phyloP scores from a whole-genome alignment of 352 stramenopile species.

The Sclerospora graminicola region DNA sequence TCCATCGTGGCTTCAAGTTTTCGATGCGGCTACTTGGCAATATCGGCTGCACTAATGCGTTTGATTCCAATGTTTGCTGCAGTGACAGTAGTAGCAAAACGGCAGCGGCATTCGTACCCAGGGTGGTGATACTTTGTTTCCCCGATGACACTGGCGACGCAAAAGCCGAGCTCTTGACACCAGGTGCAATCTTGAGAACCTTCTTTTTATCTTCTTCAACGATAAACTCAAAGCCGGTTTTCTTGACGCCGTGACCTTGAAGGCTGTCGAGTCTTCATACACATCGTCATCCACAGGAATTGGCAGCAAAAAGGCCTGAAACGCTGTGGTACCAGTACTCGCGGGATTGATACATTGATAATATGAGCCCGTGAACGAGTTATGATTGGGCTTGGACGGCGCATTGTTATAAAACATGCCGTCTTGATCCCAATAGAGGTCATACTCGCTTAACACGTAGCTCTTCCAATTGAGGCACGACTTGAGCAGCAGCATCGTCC shows the following conservation, averaged over 20 bases:
- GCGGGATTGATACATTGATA: no score
- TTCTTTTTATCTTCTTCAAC: slow-evolving; percentile 65
- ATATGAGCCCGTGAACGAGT: slow-evolving; percentile 56
- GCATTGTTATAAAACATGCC: slow-evolving; percentile 81
- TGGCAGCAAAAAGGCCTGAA: no score
- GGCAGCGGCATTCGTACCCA: background rate
- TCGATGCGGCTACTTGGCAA: slow-evolving; percentile 71
- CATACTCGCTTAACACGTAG: slow-evolving; percentile 62
- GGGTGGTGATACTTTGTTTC: slow-evolving; percentile 2
- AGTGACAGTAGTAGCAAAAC: slow-evolving; percentile 16
- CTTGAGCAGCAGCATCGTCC: no score
- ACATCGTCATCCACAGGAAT: slow-evolving; percentile 34
- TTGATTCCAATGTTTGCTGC: no score
- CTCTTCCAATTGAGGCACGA: no score
- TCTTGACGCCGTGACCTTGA: slow-evolving; percentile 12
- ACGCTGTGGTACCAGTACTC: no score
- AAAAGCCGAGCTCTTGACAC: slow-evolving; percentile 30
- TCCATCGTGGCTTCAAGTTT: slow-evolving; percentile 21
- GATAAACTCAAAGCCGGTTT: no score
- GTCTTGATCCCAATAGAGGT: no score
- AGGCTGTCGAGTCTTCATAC: slow-evolving; percentile 13
- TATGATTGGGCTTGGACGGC: slow-evolving; percentile 66
- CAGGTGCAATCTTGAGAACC: slow-evolving; percentile 34
- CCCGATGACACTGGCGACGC: slow-evolving; percentile 2
- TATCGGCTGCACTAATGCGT: no score